Percentiles rank a stretch among this genome's conserved stretches.
These are phyloP conservation scores for Akanthomyces dipterigenus DNA, from an alignment of 2,329 filamentous ascomycete species.

Conservation along the genomic window DNA sequence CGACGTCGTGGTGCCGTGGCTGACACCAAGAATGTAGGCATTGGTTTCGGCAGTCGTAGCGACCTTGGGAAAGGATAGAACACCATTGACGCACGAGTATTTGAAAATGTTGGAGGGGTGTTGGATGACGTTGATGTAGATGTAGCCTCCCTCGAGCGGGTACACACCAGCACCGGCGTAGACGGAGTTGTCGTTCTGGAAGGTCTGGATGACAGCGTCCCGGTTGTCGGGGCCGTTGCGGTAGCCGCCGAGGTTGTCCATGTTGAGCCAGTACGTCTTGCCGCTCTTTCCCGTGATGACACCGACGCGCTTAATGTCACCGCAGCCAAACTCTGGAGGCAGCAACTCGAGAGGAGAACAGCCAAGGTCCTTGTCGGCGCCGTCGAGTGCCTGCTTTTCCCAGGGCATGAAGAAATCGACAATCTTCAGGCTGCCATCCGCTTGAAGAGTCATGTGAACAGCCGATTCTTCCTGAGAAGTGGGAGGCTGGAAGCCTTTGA, in stretches of 20 bases:
- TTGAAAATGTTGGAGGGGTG: constrained; percentile 51
- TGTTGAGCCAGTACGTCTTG: constrained; percentile 38
- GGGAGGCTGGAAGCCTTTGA: constrained; percentile 31
- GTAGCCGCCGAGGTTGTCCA: constrained; percentile 35
- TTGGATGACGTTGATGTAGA: constrained; percentile 46
- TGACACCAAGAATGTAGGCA: constrained; percentile 47
- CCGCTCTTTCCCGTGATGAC: constrained; percentile 45
- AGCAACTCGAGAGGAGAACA: constrained; percentile 37
- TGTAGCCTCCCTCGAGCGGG: constrained; percentile 41
- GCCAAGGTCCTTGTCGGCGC: constrained; percentile 44
- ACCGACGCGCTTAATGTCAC: constrained; percentile 38
- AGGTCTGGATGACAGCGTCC: constrained; percentile 39
- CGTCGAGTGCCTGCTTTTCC: constrained; percentile 43
- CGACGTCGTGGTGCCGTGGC: constrained; percentile 50
- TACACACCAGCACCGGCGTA: constrained; percentile 42
- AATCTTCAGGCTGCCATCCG: constrained; percentile 35
- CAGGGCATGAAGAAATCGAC: constrained; percentile 50
- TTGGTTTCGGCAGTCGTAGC: constrained; percentile 42
- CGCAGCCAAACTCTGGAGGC: constrained; percentile 35
- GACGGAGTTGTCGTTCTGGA: constrained; percentile 37
- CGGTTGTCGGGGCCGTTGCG: constrained; percentile 28
- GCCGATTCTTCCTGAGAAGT: constrained; percentile 39
- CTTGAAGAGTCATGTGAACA: constrained; percentile 35
- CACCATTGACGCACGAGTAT: constrained; percentile 45
- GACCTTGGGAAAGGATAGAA: constrained; percentile 47